Conservation (phyloP, 768 basidiomycete species). For the Piloderma croceum region DNA sequence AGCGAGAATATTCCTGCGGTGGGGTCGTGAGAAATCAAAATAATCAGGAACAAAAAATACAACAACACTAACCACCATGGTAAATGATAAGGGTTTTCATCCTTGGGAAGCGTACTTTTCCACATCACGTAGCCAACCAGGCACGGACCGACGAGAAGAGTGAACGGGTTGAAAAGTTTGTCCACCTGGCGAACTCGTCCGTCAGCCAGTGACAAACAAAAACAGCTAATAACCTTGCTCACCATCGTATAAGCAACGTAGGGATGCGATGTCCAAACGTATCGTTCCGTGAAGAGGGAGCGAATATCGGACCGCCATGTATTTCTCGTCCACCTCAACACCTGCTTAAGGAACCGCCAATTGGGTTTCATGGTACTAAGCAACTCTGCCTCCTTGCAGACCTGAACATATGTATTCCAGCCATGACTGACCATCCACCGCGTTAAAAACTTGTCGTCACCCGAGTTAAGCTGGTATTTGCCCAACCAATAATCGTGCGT, state of each 20-base stretch:
- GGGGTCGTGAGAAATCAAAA: slow-evolving; percentile 4
- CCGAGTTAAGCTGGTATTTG: slow-evolving; percentile 92
- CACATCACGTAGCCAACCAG: slow-evolving; percentile 73
- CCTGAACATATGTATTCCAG: slow-evolving; percentile 92
- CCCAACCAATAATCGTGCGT: slow-evolving; percentile 92
- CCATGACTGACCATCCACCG: slow-evolving; percentile 96
- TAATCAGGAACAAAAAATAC: slow-evolving; percentile 4
- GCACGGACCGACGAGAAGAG: slow-evolving; percentile 76
- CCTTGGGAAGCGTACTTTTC: slow-evolving; percentile 67
- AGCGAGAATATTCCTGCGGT: slow-evolving; percentile 56
- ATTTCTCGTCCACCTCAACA: slow-evolving; percentile 88
- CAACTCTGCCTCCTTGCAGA: slow-evolving; percentile 79
- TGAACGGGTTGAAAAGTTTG: slow-evolving; percentile 82
- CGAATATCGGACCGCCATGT: slow-evolving; percentile 90
- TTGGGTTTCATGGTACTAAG: slow-evolving; percentile 94
- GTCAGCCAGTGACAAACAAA: slow-evolving; percentile 39
- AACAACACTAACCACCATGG: slow-evolving; percentile 65
- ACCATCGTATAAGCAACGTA: slow-evolving; percentile 95
- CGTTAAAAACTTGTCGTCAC: slow-evolving; percentile 92
- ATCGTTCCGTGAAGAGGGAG: slow-evolving; percentile 81
- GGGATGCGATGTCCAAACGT: slow-evolving; percentile 86
- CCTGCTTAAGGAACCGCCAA: slow-evolving; percentile 94
- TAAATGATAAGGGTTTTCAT: slow-evolving; percentile 71
- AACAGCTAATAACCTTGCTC: slow-evolving; percentile 47
- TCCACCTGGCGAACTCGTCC: slow-evolving; percentile 49